These are phyloP conservation scores for Penicillium simplicissimum DNA, from an alignment of 495 filamentous ascomycete species.

Conservation along the genomic window DNA sequence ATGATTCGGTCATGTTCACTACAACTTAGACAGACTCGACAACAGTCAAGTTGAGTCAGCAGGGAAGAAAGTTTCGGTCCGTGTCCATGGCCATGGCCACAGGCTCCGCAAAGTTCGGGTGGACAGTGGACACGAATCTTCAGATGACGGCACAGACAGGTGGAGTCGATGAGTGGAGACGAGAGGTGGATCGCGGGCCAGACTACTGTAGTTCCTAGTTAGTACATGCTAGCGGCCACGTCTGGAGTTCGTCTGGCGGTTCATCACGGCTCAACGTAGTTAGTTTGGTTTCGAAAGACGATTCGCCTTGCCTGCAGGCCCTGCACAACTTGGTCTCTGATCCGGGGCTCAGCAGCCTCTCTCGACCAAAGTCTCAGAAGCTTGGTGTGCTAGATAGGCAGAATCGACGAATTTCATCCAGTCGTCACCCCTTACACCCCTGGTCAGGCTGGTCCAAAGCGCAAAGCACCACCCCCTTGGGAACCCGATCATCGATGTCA, in stretches of 20 bases:
- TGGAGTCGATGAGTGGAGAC: neutral
- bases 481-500: neutral
- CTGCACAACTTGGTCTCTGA: neutral
- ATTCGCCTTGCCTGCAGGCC: slow-evolving; percentile 4
- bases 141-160: slow-evolving; percentile 15
- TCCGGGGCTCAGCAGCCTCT: neutral
- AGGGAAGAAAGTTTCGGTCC: slow-evolving; percentile 7
- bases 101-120: neutral
- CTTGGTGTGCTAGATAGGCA: neutral
- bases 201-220: neutral
- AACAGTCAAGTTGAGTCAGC: neutral
- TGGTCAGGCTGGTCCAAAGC: neutral
- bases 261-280: neutral
- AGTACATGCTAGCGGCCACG: neutral
- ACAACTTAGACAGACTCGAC: neutral
- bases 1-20: neutral
- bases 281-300: neutral
- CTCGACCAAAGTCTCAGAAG: neutral
- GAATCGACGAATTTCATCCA: neutral
- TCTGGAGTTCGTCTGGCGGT: neutral
- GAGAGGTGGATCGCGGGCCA: slow-evolving; percentile 15
- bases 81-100: slow-evolving; percentile 2
- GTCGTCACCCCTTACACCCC: slow-evolving; percentile 1
- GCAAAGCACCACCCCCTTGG: neutral
- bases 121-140: slow-evolving; percentile 1